These are phyloP conservation scores for Ochetophila trinervis DNA, from an alignment of 306 rosid genomes.

Conservation along the genomic window DNA sequence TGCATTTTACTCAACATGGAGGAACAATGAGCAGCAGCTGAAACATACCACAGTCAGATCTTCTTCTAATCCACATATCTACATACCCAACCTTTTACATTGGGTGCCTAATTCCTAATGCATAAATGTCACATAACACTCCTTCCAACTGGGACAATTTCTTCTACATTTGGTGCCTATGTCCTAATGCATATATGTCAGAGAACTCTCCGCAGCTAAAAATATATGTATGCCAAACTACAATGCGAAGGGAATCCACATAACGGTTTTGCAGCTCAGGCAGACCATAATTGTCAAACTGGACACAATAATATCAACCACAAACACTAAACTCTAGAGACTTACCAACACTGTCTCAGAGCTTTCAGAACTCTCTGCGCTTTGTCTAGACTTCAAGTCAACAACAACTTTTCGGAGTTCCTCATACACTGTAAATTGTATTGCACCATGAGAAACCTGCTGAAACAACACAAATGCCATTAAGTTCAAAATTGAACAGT, in stretches of 20 bases:
- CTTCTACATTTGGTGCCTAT: too few species aligned
- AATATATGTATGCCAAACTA: constrained; percentile 14
- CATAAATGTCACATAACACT: background rate
- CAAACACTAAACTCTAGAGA: constrained; percentile 4
- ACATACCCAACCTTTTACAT: background rate
- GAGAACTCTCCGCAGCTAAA: constrained; percentile 12
- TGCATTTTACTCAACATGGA: background rate
- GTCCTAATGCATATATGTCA: too few species aligned
- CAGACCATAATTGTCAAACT: background rate
- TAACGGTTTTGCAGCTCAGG: background rate
- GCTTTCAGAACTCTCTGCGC: constrained; percentile 36
- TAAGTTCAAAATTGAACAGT: constrained; percentile 12
- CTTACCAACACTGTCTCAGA: constrained; percentile 57
- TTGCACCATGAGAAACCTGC: constrained; percentile 98
- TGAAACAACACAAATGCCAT: constrained; percentile 34
- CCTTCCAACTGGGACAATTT: background rate
- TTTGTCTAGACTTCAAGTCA: constrained; percentile 49
- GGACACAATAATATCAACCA: background rate
- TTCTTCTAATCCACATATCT: background rate
- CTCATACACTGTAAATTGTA: constrained; percentile 84
- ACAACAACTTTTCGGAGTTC: constrained; percentile 70
- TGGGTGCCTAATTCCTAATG: too few species aligned
- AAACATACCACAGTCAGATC: background rate
- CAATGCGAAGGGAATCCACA: background rate
- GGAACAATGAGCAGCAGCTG: background rate